Percentiles rank a stretch among this genome's conserved stretches.
Evolutionary conservation across 2,329 filamentous ascomycete genomes (phyloP).

Genomic region (Aspergillus ibericus): DNA sequence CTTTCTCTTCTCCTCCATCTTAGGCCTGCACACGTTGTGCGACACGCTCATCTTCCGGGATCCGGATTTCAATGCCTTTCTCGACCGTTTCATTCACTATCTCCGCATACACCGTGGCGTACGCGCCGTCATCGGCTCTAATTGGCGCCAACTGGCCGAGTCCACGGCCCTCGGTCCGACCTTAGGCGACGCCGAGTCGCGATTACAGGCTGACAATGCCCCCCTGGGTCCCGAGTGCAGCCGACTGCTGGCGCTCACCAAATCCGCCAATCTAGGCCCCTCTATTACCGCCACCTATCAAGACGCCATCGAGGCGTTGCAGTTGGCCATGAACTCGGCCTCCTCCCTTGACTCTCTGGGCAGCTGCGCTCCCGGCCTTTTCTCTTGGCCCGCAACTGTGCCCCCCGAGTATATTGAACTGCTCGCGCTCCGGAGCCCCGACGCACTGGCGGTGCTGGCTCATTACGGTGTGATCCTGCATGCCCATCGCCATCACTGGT

Average conservation of each 20-base stretch:
- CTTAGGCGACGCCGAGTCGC: neutral
- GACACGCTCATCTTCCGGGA: constrained; percentile 13
- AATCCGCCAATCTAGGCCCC: neutral
- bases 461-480: constrained; percentile 40
- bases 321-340: neutral
- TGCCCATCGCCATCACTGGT: constrained; percentile 33
- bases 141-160: constrained; percentile 9
- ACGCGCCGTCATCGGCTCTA: constrained; percentile 1
- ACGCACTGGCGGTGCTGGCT: constrained; percentile 39
- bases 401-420: constrained; percentile 40
- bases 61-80: constrained; percentile 8
- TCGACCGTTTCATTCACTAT: constrained; percentile 14
- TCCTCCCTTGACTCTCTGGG: neutral
- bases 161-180: neutral
- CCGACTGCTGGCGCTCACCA: neutral
- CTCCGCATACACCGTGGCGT: constrained; percentile 14
- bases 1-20: constrained; percentile 17
- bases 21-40: constrained; percentile 16
- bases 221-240: neutral
- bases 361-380: neutral
- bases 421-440: constrained; percentile 30
- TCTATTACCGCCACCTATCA: neutral
- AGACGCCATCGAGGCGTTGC: neutral
- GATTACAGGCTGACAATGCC: neutral
- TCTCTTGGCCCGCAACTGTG: neutral